Conservation (phyloP, 1,284 basidiomycete species). For the Heterobasidion parviporum region DNA sequence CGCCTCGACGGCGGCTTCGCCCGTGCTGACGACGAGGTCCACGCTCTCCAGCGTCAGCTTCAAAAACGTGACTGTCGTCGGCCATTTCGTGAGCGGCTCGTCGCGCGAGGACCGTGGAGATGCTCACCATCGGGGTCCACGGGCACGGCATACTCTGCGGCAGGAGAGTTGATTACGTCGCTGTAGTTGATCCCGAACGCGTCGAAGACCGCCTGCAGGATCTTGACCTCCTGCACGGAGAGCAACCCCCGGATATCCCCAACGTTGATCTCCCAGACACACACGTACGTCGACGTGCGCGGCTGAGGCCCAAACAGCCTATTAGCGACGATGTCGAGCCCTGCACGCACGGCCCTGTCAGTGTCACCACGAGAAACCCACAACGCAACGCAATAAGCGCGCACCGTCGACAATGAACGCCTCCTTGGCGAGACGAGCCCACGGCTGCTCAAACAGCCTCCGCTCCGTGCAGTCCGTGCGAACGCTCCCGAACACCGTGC, state of each 20-base stretch:
- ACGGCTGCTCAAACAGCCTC: slow-evolving; percentile 22
- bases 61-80: slow-evolving; percentile 57
- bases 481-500: slow-evolving; percentile 48
- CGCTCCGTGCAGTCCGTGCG: slow-evolving; percentile 41
- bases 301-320: slow-evolving; percentile 85
- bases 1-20: slow-evolving; percentile 46
- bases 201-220: slow-evolving; percentile 44
- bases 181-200: slow-evolving; percentile 64
- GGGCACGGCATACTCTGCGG: slow-evolving; percentile 54
- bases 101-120: background rate
- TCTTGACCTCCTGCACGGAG: slow-evolving; percentile 46
- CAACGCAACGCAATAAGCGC: slow-evolving; percentile 6
- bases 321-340: slow-evolving; percentile 74
- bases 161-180: slow-evolving; percentile 77
- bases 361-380: background rate
- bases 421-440: slow-evolving; percentile 22
- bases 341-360: slow-evolving; percentile 26
- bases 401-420: slow-evolving; percentile 59
- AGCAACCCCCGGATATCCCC: slow-evolving; percentile 54
- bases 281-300: slow-evolving; percentile 77
- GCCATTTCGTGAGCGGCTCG: background rate
- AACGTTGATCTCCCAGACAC: slow-evolving; percentile 79
- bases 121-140: slow-evolving; percentile 68
- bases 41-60: slow-evolving; percentile 49
- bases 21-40: slow-evolving; percentile 47